Conservation (phyloP, 352 stramenopile species). For the Globisporangium paroecandrum region DNA sequence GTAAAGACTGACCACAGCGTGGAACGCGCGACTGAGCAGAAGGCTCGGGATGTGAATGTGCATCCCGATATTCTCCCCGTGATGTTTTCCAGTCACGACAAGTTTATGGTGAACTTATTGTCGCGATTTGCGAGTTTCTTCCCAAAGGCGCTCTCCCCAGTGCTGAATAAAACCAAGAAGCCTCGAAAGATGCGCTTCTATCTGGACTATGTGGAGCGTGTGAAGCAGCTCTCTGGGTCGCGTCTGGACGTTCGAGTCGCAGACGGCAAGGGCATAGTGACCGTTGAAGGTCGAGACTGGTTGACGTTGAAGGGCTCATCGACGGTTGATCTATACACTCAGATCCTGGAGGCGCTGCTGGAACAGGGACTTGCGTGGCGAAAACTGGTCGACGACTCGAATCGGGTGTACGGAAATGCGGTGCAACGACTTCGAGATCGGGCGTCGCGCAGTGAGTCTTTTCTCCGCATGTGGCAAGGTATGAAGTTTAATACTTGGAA, state of each 20-base stretch:
- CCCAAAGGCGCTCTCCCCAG: slow-evolving; percentile 39
- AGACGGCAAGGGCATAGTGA: slow-evolving; percentile 34
- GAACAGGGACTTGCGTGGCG: slow-evolving; percentile 44
- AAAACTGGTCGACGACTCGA: slow-evolving; percentile 36
- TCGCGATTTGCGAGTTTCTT: slow-evolving; percentile 54
- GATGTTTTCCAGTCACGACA: slow-evolving; percentile 50
- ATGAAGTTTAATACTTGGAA: slow-evolving; percentile 33
- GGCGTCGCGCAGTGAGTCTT: slow-evolving; percentile 27
- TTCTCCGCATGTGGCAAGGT: slow-evolving; percentile 50
- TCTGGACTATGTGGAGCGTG: slow-evolving; percentile 54
- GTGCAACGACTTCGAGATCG: slow-evolving; percentile 16
- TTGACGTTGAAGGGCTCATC: slow-evolving; percentile 36
- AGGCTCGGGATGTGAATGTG: background rate
- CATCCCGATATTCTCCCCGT: slow-evolving; percentile 27
- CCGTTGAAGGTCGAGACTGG: slow-evolving; percentile 48
- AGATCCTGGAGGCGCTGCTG: slow-evolving; percentile 47
- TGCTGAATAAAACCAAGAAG: slow-evolving; percentile 68
- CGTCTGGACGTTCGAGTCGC: slow-evolving; percentile 44
- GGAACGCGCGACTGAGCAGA: background rate
- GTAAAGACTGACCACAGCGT: background rate
- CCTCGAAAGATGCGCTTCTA: slow-evolving; percentile 71
- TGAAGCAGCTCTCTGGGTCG: slow-evolving; percentile 34
- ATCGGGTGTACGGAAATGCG: slow-evolving; percentile 22
- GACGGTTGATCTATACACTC: slow-evolving; percentile 39
- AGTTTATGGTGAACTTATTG: slow-evolving; percentile 45